These are phyloP conservation scores for Lactarius sanguifluus DNA, from an alignment of 768 basidiomycete species.

Conservation along the genomic window DNA sequence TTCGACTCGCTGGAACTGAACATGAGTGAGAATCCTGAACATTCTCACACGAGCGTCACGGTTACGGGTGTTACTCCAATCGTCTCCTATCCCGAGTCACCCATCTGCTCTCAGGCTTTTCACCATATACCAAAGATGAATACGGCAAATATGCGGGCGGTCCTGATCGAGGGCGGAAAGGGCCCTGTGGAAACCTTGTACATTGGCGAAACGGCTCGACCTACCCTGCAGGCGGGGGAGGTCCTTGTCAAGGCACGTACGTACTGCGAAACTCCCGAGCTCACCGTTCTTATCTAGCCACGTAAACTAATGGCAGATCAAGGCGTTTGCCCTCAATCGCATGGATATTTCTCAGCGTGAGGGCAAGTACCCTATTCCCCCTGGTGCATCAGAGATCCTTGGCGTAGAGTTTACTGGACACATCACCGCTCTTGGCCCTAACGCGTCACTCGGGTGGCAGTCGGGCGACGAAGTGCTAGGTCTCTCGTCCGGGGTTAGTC, in stretches of 20 bases:
- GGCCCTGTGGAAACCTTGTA: slow-evolving; percentile 78
- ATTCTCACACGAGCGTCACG: not conserved
- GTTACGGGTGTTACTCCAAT: not conserved
- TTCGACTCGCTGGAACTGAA: too few species aligned
- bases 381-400: slow-evolving; percentile 70
- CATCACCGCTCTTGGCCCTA: slow-evolving; percentile 41
- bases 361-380: slow-evolving; percentile 74
- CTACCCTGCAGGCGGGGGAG: slow-evolving; percentile 54
- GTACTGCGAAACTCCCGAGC: slow-evolving; percentile 17
- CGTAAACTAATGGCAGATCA: slow-evolving; percentile 46
- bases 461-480: slow-evolving; percentile 87
- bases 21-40: too few species aligned
- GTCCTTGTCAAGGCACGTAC: slow-evolving; percentile 75
- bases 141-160: slow-evolving; percentile 40
- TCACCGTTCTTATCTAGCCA: not conserved
- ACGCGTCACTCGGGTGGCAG: slow-evolving; percentile 37
- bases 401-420: slow-evolving; percentile 89
- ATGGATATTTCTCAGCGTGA: slow-evolving; percentile 78
- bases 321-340: slow-evolving; percentile 85
- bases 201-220: slow-evolving; percentile 68
- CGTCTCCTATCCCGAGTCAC: not conserved
- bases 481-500: slow-evolving; percentile 72
- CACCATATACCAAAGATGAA: not conserved
- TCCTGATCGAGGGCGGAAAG: slow-evolving; percentile 72
- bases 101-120: not conserved